Evolutionary conservation across 139 green algal genomes (phyloP), one percentile per base, ranked within the genome.

Genomic region (Penium margaritaceum): DNA sequence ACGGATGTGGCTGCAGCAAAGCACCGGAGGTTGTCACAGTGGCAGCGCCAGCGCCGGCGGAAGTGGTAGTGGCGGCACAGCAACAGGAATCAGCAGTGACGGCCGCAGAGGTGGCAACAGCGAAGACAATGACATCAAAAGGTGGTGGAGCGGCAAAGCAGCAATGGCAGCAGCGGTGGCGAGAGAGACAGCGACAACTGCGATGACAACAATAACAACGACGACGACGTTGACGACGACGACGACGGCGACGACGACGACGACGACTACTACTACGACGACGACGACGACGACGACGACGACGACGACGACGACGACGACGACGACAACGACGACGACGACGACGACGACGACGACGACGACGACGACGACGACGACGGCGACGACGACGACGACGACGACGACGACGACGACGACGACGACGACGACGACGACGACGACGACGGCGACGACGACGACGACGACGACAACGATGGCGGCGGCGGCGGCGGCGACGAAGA

Each of bases 201-300:
- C 19, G 44, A n/a, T 55, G 4, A 21, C 0, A 29, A 55, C 44
- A 21, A 55, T 1, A 5, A 55, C 44, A 54, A 55, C 4, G 3
- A 21, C 24, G 3, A 55, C 19, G 47, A 60, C 5, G 17, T 33
- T 5, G 3, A 34, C 1, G 2, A 27, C 3, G 47, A 21, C 29
- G 47, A 27, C 29, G 5, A 1, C n/a, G 15, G n/a, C n/a, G n/a
- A n/a, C n/a, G n/a, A n/a, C n/a, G n/a, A n/a, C n/a, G n/a, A n/a
- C n/a, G n/a, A n/a, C n/a, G n/a, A n/a, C n/a, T n/a, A n/a, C n/a
- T n/a, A n/a, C n/a, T n/a, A n/a, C n/a, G n/a, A n/a, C n/a, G n/a
- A n/a, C n/a, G n/a, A n/a, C 43, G 74, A 7, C 81, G 79, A 15
- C 43, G 43, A 12, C 43, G 43, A 12, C 43, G 43, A 53, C 43